Percentiles rank a stretch among this genome's conserved stretches.
phyloP scores from a whole-genome alignment of 2,329 filamentous ascomycete species.

The Colletotrichum paranaense region DNA sequence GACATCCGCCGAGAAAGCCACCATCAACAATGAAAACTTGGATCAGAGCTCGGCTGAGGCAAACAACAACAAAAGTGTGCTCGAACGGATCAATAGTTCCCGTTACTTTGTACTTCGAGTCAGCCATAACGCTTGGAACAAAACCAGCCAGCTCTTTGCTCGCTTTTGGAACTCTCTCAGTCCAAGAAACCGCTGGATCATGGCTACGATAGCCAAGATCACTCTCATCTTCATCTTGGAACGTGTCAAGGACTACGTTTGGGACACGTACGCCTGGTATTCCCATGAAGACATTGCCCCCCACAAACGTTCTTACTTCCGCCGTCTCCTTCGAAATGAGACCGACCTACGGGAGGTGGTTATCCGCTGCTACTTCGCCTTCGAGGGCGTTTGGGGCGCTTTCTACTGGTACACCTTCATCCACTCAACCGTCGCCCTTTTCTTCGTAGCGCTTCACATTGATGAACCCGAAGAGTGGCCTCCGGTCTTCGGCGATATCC shows the following conservation, averaged over 20 bases:
- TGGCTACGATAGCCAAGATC: background rate
- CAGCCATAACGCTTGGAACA: background rate
- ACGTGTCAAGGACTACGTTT: background rate
- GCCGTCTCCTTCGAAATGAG: slow-evolving; percentile 6
- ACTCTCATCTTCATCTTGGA: background rate
- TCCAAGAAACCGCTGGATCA: slow-evolving; percentile 1
- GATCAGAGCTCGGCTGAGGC: background rate
- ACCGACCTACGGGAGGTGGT: background rate
- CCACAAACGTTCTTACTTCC: slow-evolving; percentile 11
- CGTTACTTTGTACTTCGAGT: background rate
- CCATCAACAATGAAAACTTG: background rate
- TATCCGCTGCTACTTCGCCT: slow-evolving; percentile 18
- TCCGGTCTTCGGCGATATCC: slow-evolving; percentile 35
- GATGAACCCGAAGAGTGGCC: slow-evolving; percentile 38
- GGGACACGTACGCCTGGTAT: background rate
- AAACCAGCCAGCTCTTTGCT: background rate
- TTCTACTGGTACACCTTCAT: slow-evolving; percentile 27
- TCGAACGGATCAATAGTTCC: background rate
- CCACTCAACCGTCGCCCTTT: slow-evolving; percentile 10
- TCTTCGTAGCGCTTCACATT: slow-evolving; percentile 23
- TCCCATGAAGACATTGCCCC: background rate
- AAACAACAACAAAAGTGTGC: background rate
- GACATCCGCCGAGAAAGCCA: no score
- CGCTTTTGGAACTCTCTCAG: background rate
- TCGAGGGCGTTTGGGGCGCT: slow-evolving; percentile 23